phyloP scores from a whole-genome alignment of 2,329 filamentous ascomycete species.

The Acephala macrosclerotiorum region DNA sequence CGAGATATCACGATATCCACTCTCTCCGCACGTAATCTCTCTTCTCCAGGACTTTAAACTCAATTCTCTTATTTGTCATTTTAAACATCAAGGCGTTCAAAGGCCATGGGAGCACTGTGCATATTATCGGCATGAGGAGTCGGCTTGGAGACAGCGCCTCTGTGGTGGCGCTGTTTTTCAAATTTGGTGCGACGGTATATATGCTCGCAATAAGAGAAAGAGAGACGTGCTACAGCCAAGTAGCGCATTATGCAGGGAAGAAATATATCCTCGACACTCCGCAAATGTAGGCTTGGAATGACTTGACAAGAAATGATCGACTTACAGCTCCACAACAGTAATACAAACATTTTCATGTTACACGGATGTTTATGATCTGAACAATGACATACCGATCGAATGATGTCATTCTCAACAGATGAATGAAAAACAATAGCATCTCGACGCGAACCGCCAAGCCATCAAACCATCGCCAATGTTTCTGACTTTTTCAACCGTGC shows the following conservation, averaged over 20 bases:
- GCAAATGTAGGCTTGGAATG: not conserved
- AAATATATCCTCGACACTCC: not conserved
- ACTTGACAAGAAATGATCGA: not conserved
- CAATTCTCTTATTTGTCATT: not conserved
- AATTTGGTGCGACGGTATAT: slow-evolving; percentile 2
- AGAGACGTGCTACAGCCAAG: not conserved
- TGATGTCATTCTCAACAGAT: not conserved
- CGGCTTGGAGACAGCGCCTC: not conserved
- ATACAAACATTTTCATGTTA: slow-evolving; percentile 2
- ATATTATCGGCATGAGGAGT: not conserved
- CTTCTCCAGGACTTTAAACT: not conserved
- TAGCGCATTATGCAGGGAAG: not conserved
- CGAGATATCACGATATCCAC: not conserved
- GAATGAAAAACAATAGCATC: not conserved
- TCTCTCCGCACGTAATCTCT: not conserved
- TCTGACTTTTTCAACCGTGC: not conserved
- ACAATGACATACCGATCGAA: slow-evolving; percentile 4
- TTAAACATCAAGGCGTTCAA: too few relatives aligned
- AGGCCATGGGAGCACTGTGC: not conserved
- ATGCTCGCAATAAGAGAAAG: not conserved
- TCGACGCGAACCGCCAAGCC: slow-evolving; percentile 4
- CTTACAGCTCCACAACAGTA: not conserved
- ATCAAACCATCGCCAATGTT: not conserved
- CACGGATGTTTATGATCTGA: not conserved
- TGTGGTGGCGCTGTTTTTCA: not conserved